Percentiles rank a stretch among this genome's conserved stretches.
Conservation (phyloP, 148 eudicot genomes). For the Silene conica region DNA sequence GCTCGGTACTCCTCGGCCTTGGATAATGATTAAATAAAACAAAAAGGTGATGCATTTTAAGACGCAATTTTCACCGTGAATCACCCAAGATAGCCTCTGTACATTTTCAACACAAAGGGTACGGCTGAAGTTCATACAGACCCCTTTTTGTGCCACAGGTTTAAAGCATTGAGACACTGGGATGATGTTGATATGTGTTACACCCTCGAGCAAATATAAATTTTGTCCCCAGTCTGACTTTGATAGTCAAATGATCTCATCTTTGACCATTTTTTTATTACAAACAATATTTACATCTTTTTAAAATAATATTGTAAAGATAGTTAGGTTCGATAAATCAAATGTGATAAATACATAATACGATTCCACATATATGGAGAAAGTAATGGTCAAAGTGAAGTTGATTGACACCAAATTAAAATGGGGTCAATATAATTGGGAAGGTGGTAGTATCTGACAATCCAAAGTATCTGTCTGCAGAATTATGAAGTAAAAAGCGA, state of each 20-base stretch:
- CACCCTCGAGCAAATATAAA: neutral
- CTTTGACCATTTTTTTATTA: neutral
- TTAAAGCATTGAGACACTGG: neutral
- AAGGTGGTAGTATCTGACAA: neutral
- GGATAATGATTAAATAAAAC: neutral
- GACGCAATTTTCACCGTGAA: neutral
- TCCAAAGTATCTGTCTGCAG: neutral
- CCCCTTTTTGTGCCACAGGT: neutral
- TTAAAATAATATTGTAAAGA: neutral
- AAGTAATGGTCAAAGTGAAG: too few species aligned
- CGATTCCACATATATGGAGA: neutral
- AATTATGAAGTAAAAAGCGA: neutral
- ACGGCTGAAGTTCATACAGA: neutral
- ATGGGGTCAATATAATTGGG: too few species aligned
- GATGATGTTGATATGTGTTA: neutral
- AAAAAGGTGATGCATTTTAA: neutral
- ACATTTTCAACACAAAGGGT: neutral
- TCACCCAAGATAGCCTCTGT: neutral
- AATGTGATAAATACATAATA: neutral
- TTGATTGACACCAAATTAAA: too few species aligned
- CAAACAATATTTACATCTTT: neutral
- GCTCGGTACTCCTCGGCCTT: neutral
- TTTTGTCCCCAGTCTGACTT: neutral
- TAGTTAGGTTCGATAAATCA: neutral
- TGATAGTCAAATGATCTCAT: neutral